Conservation (phyloP, 805 yeast species). For the Candida saitoana region DNA sequence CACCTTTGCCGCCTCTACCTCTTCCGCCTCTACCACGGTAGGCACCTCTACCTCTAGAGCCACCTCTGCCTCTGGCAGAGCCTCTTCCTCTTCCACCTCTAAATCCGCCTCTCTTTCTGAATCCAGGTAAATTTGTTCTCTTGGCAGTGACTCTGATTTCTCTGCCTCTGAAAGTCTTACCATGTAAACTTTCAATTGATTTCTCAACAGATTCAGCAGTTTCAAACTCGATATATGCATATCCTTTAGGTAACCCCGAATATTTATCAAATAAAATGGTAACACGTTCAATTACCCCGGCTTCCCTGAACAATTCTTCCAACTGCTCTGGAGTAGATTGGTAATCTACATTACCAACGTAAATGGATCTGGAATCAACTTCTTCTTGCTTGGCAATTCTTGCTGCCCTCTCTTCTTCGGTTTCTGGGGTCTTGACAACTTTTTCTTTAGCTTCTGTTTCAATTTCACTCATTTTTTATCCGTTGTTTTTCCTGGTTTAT, state of each 20-base stretch:
- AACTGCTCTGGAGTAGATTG: constrained; percentile 48
- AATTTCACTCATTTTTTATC: constrained; percentile 4
- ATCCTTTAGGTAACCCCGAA: constrained; percentile 51
- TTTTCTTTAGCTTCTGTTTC: constrained; percentile 5
- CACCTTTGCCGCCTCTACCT: constrained; percentile 8
- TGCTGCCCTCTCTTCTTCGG: constrained; percentile 29
- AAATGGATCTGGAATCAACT: constrained; percentile 50
- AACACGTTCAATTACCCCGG: constrained; percentile 48
- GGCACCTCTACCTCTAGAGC: constrained; percentile 4
- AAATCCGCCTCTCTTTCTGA: constrained; percentile 15
- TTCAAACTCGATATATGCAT: constrained; percentile 61
- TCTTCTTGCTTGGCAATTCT: constrained; percentile 39
- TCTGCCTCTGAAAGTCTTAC: constrained; percentile 42
- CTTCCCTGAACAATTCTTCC: constrained; percentile 42
- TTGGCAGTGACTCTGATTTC: constrained; percentile 46
- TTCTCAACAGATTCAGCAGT: constrained; percentile 34
- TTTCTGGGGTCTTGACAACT: constrained; percentile 14
- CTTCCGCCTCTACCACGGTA: constrained; percentile 3
- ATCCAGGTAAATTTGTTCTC: constrained; percentile 54
- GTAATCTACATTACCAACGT: constrained; percentile 49
- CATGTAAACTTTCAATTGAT: constrained; percentile 45
- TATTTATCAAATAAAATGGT: constrained; percentile 46
- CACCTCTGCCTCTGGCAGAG: constrained; percentile 4
- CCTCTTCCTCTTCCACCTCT: constrained; percentile 5
- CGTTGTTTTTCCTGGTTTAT: background rate